Conservation (phyloP, 768 basidiomycete genomes). For the Rhodotorula toruloides region DNA sequence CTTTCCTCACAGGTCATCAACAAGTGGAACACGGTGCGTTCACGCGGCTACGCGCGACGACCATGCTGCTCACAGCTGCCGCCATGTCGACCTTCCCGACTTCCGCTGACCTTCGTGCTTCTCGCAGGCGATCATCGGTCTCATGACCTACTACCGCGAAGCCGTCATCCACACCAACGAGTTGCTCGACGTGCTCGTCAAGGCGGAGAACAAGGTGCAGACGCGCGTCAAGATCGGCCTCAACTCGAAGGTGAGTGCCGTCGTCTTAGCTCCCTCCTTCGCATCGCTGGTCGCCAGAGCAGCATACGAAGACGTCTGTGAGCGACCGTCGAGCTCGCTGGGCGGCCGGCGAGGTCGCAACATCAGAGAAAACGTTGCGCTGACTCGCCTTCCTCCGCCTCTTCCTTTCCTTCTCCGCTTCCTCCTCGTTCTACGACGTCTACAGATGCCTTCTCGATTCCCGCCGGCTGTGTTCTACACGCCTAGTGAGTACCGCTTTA, state of each 20-base stretch:
- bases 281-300: too few relatives aligned
- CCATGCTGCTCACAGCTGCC: background rate
- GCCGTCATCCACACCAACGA: conserved; percentile 97
- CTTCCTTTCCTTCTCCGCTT: background rate
- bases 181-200: conserved; percentile 88
- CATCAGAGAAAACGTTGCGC: too few relatives aligned
- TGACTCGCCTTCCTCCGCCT: too few relatives aligned
- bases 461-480: conserved; percentile 55
- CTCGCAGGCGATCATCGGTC: background rate
- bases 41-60: background rate
- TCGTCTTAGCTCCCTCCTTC: too few relatives aligned
- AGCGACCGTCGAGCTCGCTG: too few relatives aligned
- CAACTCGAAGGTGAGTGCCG: too few relatives aligned
- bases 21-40: conserved; percentile 85
- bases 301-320: too few relatives aligned
- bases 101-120: background rate
- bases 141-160: conserved; percentile 60
- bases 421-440: conserved; percentile 56
- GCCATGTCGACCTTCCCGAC: too few relatives aligned
- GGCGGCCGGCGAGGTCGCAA: too few relatives aligned
- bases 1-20: conserved; percentile 77
- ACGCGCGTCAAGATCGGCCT: conserved; percentile 86
- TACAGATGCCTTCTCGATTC: conserved; percentile 99
- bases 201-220: conserved; percentile 99
- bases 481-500: too few relatives aligned